phyloP scores from a whole-genome alignment of 352 stramenopile genomes.

The Elongisporangium anandrum region DNA sequence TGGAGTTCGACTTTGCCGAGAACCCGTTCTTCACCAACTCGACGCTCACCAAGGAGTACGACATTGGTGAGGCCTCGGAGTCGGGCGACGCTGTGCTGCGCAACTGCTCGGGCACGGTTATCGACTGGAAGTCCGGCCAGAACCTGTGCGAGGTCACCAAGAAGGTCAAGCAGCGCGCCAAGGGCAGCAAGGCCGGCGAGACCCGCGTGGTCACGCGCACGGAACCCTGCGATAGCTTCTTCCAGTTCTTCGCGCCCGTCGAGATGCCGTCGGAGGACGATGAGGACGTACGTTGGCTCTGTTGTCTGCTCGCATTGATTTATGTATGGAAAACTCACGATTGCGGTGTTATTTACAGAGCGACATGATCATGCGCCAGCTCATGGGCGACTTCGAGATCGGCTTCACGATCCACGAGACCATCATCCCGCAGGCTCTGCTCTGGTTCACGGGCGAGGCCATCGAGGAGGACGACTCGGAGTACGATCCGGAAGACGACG shows the following conservation, averaged over 20 bases:
- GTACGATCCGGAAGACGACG: conserved; percentile 76
- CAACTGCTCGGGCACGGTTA: conserved; percentile 68
- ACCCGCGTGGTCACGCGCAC: conserved; percentile 75
- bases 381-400: conserved; percentile 82
- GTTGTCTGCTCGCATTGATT: conserved; percentile 9
- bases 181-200: conserved; percentile 60
- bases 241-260: conserved; percentile 83
- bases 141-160: conserved; percentile 84
- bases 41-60: conserved; percentile 80
- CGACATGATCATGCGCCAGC: conserved; percentile 83
- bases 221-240: conserved; percentile 84
- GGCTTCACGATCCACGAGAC: conserved; percentile 86
- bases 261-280: conserved; percentile 85
- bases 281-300: conserved; percentile 48
- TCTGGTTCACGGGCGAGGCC: conserved; percentile 85
- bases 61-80: conserved; percentile 80
- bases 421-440: conserved; percentile 81
- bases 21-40: conserved; percentile 82
- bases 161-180: conserved; percentile 85
- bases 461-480: conserved; percentile 77
- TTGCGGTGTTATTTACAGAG: conserved; percentile 34
- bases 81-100: conserved; percentile 74
- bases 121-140: conserved; percentile 81
- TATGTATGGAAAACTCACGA: conserved; percentile 3
- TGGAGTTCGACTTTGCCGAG: conserved; percentile 74